These are phyloP conservation scores for Sanghuangporus weigelae DNA, from an alignment of 1,284 basidiomycete genomes.

Conservation along the genomic window DNA sequence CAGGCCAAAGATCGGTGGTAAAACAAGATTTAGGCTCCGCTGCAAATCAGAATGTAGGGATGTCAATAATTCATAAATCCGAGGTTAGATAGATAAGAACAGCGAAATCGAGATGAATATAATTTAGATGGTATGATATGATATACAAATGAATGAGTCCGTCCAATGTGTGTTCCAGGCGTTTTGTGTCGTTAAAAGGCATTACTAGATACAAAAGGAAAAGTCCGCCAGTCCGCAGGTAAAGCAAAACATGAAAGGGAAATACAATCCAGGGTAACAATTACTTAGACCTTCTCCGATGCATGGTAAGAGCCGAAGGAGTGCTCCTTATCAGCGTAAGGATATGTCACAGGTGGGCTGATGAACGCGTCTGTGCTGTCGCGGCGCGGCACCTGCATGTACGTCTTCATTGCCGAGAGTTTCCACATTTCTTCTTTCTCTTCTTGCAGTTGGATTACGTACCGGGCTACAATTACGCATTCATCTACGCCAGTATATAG, in stretches of 20 bases:
- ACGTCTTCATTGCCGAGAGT: constrained; percentile 12
- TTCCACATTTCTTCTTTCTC: constrained; percentile 15
- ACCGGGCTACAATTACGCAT: constrained; percentile 17
- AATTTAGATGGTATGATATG: too few relatives aligned
- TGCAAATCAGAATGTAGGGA: too few relatives aligned
- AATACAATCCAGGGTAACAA: neutral
- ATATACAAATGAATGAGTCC: too few relatives aligned
- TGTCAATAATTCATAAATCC: too few relatives aligned
- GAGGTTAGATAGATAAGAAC: too few relatives aligned
- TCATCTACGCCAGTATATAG: constrained; percentile 1
- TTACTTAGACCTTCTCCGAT: neutral
- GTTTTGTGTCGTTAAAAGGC: too few relatives aligned
- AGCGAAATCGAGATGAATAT: too few relatives aligned
- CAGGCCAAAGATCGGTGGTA: too few relatives aligned
- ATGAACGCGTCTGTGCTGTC: constrained; percentile 15
- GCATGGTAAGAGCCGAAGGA: constrained; percentile 4
- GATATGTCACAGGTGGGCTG: constrained; percentile 4
- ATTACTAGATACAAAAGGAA: neutral
- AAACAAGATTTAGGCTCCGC: too few relatives aligned
- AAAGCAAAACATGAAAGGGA: neutral
- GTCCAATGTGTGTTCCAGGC: too few relatives aligned
- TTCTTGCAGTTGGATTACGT: constrained; percentile 16
- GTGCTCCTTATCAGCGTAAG: constrained; percentile 14
- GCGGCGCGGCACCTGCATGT: constrained; percentile 5
- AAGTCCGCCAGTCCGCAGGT: neutral